These are phyloP conservation scores for Chrysochromulina parva DNA, from an alignment of 78 protist genomes.

Conservation along the genomic window DNA sequence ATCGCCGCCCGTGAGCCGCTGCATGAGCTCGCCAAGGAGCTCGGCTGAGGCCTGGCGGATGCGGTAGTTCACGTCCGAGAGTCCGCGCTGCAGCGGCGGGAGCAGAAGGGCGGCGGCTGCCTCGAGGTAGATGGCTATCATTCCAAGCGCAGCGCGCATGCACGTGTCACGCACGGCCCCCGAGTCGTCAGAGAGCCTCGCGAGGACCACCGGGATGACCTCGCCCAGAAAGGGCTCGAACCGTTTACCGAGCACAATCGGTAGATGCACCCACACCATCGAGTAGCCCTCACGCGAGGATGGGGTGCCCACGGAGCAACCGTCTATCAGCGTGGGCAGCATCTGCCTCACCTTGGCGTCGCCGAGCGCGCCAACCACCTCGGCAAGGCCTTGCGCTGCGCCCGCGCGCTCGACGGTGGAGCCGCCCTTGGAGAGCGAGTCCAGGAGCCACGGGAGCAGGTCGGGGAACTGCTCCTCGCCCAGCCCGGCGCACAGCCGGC, in stretches of 20 bases:
- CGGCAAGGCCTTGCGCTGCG: constrained; percentile 87
- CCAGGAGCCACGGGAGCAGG: constrained; percentile 76
- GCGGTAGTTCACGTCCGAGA: constrained; percentile 26
- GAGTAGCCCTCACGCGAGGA: constrained; percentile 68
- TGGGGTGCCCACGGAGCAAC: background rate
- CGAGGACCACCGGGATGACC: constrained; percentile 66
- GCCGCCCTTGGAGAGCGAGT: constrained; percentile 52
- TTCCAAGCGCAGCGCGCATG: background rate
- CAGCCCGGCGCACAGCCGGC: constrained; percentile 70
- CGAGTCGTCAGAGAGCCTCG: constrained; percentile 76
- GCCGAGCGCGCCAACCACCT: constrained; percentile 45
- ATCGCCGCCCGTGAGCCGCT: constrained; percentile 23
- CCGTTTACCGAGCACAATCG: constrained; percentile 56
- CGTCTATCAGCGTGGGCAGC: background rate
- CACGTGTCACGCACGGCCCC: constrained; percentile 66
- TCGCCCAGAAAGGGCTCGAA: constrained; percentile 57
- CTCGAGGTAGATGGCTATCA: background rate
- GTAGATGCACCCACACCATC: constrained; percentile 45
- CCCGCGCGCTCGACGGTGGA: constrained; percentile 84
- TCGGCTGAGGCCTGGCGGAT: constrained; percentile 78
- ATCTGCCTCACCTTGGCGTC: background rate
- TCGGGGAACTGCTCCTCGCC: constrained; percentile 79
- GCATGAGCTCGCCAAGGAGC: constrained; percentile 84
- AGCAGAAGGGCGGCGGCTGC: background rate
- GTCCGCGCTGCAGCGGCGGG: background rate